These are phyloP conservation scores for Naegleria fowleri DNA, from an alignment of 208 protist genomes.

Conservation along the genomic window DNA sequence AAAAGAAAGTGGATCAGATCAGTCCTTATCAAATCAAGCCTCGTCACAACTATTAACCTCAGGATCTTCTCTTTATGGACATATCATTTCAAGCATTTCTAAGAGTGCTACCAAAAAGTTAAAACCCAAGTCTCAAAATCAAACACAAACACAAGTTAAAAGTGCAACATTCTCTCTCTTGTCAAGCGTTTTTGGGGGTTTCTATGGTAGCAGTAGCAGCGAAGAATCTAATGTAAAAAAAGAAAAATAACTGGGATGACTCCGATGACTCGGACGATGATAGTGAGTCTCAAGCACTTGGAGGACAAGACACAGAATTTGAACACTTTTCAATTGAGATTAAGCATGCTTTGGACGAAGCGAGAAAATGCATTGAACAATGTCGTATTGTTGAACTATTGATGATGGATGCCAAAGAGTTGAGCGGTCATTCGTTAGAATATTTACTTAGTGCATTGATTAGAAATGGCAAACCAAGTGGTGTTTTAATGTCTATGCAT, in stretches of 20 bases:
- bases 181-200: neutral
- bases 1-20: neutral
- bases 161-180: neutral
- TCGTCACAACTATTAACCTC: neutral
- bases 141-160: neutral
- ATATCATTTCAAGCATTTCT: neutral
- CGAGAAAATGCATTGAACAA: conserved; percentile 9
- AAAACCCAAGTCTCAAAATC: neutral
- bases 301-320: neutral
- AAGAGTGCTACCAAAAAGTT: neutral
- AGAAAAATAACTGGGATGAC: neutral
- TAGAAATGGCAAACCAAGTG: neutral
- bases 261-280: neutral
- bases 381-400: conserved; percentile 20
- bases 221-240: neutral
- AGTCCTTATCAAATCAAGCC: neutral
- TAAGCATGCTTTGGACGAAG: neutral
- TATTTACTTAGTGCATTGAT: neutral
- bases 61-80: neutral
- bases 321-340: neutral
- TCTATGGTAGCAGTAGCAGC: neutral
- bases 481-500: neutral
- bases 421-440: neutral
- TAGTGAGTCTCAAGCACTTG: neutral
- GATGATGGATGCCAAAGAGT: neutral